These are phyloP conservation scores for Tetrapisispora iriomotensis DNA, from an alignment of 805 yeast species.

Conservation along the genomic window DNA sequence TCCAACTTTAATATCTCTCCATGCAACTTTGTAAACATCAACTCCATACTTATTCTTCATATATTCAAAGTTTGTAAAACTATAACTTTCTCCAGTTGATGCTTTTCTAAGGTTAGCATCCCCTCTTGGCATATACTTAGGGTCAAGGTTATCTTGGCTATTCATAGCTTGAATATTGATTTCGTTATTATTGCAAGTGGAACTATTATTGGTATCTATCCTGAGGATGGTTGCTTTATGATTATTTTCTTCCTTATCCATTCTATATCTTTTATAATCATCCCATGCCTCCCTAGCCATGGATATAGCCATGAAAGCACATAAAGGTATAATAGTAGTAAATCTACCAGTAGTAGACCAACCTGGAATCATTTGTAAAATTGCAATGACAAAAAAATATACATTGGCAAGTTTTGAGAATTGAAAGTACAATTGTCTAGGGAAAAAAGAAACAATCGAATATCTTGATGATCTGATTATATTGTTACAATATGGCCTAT, in stretches of 20 bases:
- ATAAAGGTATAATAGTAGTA: conserved; percentile 84
- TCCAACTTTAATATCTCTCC: conserved; percentile 86
- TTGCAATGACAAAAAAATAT: conserved; percentile 81
- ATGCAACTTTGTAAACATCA: conserved; percentile 28
- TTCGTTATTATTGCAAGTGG: background rate
- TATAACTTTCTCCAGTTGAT: background rate
- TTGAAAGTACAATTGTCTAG: conserved; percentile 82
- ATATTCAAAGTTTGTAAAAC: conserved; percentile 16
- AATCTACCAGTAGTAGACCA: conserved; percentile 97
- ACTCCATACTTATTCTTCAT: conserved; percentile 17
- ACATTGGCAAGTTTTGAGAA: conserved; percentile 88
- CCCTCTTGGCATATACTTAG: background rate
- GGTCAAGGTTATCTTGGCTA: background rate
- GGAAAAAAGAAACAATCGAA: conserved; percentile 69
- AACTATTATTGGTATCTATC: background rate
- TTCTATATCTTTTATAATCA: conserved; percentile 77
- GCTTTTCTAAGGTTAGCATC: background rate
- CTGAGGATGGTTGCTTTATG: conserved; percentile 17
- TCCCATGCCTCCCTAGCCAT: conserved; percentile 90
- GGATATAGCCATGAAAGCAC: conserved; percentile 79
- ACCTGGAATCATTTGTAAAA: conserved; percentile 89
- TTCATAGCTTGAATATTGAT: background rate
- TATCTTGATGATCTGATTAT: conserved; percentile 80
- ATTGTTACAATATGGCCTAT: conserved; percentile 53
- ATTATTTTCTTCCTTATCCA: conserved; percentile 78